Evolutionary conservation across 306 rosid genomes (phyloP).

Genomic region (Fragaria nilgerrensis): DNA sequence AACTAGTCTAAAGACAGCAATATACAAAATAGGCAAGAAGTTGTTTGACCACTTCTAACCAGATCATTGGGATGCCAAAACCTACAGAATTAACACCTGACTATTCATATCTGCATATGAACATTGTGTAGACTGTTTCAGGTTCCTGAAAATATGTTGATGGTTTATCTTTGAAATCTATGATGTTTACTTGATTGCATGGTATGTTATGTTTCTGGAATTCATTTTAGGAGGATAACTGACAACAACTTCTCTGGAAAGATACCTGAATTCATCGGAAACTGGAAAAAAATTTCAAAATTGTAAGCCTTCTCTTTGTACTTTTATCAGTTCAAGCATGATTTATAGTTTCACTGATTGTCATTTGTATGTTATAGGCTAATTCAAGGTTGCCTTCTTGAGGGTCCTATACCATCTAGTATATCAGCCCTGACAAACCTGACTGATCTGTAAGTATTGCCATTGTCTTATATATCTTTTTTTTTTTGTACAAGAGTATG

Average conservation of each 20-base stretch:
- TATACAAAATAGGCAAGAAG: background rate
- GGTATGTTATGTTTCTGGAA: slow-evolving; percentile 21
- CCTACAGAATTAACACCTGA: background rate
- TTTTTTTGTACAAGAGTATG: slow-evolving; percentile 14
- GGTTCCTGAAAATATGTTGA: background rate
- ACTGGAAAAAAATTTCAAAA: slow-evolving; percentile 58
- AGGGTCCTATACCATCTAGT: slow-evolving; percentile 84
- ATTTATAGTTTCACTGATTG: background rate
- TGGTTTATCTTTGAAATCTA: background rate
- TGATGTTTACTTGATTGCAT: background rate
- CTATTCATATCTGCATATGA: background rate
- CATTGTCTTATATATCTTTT: slow-evolving; percentile 13
- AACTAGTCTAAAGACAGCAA: background rate
- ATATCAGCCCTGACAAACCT: slow-evolving; percentile 64
- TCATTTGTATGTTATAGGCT: slow-evolving; percentile 48
- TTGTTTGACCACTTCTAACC: background rate
- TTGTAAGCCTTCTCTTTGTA: slow-evolving; percentile 50
- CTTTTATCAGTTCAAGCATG: background rate
- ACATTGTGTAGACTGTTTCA: background rate
- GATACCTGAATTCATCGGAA: slow-evolving; percentile 78
- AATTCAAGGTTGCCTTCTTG: slow-evolving; percentile 70
- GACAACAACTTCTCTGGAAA: slow-evolving; percentile 74
- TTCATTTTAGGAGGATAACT: slow-evolving; percentile 68
- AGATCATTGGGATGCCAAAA: background rate
- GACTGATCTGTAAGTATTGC: slow-evolving; percentile 65